Base-by-base conservation (phyloP, 805 yeast genomes). In the Nakazawaea molendinolei region DNA sequence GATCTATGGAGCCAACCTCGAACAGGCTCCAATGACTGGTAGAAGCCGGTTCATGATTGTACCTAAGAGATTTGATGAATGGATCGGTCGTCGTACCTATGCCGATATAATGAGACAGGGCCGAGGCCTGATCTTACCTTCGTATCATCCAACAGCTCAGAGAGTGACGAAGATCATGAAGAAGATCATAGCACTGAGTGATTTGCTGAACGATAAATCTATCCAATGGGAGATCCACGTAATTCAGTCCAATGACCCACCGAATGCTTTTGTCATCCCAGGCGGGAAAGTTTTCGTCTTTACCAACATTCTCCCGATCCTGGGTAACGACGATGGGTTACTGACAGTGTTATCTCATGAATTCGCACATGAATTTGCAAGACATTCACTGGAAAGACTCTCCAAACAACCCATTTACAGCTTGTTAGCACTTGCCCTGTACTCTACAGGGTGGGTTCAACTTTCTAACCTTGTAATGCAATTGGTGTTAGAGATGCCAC, bases 321-420 rank as follows among this genome's bases (percentile, higher is more conserved):
- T 95, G 55, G 61, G 63, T 18, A 78, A 84, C 51, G 94, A 86
- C 35, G 94, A 86, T 53, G 97, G 96, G 2, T 60, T 92, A 30
- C 97, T 97, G n/a, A 87, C 97, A 0, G 96, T 92, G 3, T 62
- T 92, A 31, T 67, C 95, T 0, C 99, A 92, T 55, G 99, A 92
- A 50, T 73, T 89, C 38, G 89, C 96, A 0, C 98, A 92, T 61
- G 95, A 87, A 55, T 65, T 92, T 45, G 96, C 96, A 7, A 78
- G 95, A 41, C 98, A 92, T 54, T 76, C 92, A 5, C 78, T 82
- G 32, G 99, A 92, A 52, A 79, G 80, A 47, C 51, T 90, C 37
- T 79, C 95, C 10, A 69, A 74, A 44, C 76, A 81, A 10, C 97
- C 97, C 0, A 48, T 86, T 23, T 79, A 80, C 50, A 64, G 78